These are phyloP conservation scores for Picochlorum sp. DNA, from an alignment of 139 green algal genomes.

Conservation along the genomic window DNA sequence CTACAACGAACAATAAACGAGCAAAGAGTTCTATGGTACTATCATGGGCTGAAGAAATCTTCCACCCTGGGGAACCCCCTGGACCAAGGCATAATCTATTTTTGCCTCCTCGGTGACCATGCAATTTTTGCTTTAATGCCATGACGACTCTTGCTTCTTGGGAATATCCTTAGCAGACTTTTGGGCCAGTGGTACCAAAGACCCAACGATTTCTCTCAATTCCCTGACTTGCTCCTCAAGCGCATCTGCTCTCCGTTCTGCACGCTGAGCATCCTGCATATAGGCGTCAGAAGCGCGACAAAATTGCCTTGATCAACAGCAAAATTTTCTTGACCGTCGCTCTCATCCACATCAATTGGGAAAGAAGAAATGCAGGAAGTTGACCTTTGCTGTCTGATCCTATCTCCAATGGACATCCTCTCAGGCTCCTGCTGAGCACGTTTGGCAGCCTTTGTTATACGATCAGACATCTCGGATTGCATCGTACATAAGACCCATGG, in stretches of 20 bases:
- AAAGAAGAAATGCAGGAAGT: too few relatives aligned
- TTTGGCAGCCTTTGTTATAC: background rate
- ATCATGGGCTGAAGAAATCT: background rate
- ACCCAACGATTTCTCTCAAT: background rate
- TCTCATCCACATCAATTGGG: background rate
- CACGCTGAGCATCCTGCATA: constrained; percentile 1
- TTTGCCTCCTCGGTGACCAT: background rate
- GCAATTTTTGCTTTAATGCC: background rate
- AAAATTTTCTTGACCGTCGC: background rate
- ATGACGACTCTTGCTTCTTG: background rate
- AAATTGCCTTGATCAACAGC: background rate
- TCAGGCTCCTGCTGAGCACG: background rate
- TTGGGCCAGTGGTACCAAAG: background rate
- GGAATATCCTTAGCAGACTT: background rate
- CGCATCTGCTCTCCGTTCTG: background rate
- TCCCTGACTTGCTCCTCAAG: constrained; percentile 6
- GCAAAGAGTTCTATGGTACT: too few relatives aligned
- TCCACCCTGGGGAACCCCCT: background rate
- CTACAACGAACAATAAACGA: too few relatives aligned
- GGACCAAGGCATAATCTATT: background rate
- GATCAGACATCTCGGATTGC: constrained; percentile 3
- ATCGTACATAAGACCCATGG: constrained; percentile 10
- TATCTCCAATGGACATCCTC: background rate
- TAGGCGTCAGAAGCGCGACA: background rate
- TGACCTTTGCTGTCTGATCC: too few relatives aligned